phyloP scores from a whole-genome alignment of 116 monocot genomes.

The Posidonia oceanica region DNA sequence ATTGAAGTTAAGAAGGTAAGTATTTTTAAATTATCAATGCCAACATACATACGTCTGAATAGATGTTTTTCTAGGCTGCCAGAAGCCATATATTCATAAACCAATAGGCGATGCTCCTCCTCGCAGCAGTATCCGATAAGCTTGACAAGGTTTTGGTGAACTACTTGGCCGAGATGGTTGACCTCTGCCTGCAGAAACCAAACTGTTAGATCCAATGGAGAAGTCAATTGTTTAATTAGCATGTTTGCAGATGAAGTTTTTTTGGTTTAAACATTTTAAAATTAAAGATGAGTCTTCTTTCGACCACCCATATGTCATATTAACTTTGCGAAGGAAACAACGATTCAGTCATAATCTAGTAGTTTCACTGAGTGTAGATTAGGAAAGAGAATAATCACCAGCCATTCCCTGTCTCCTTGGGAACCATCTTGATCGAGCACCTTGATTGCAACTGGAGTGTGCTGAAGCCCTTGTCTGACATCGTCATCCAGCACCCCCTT shows the following conservation, averaged over 20 bases:
- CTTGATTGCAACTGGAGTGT: constrained; percentile 72
- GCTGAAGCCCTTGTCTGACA: constrained; percentile 42
- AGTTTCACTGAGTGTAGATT: neutral
- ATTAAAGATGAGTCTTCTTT: too few species aligned
- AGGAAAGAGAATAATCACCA: constrained; percentile 31
- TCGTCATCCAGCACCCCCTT: constrained; percentile 67
- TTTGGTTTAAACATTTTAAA: too few species aligned
- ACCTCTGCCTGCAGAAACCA: constrained; percentile 59
- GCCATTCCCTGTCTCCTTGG: constrained; percentile 94
- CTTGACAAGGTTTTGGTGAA: constrained; percentile 85
- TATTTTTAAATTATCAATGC: too few species aligned
- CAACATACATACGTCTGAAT: constrained; percentile 46
- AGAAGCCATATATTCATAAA: constrained; percentile 87
- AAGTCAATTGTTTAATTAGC: neutral
- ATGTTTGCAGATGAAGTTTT: neutral
- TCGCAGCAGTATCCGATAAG: constrained; percentile 96
- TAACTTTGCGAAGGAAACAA: neutral
- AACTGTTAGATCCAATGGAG: neutral
- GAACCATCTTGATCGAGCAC: constrained; percentile 71
- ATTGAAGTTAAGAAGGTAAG: too few species aligned
- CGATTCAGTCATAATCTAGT: too few species aligned
- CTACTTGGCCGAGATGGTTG: constrained; percentile 79
- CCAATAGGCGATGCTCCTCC: constrained; percentile 61
- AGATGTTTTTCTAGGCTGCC: constrained; percentile 90
- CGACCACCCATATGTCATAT: too few species aligned